Evolutionary conservation across 345 rosid genomes (phyloP).

Genomic region (Crucihimalaya himalaica): DNA sequence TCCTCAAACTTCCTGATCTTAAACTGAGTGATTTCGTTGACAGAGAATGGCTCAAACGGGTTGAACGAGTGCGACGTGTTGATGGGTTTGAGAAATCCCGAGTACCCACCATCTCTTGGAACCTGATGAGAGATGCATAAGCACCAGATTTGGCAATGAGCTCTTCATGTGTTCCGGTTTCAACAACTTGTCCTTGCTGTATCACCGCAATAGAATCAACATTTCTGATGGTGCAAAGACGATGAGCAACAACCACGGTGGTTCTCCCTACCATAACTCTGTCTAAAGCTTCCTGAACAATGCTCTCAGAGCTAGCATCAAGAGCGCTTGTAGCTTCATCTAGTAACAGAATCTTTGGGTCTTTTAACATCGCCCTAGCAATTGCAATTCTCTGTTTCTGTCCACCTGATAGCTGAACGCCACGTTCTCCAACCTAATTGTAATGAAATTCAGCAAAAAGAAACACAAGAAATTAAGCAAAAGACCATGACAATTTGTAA

Average conservation of each 20-base stretch:
- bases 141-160: slow-evolving; percentile 79
- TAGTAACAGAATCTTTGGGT: slow-evolving; percentile 90
- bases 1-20: slow-evolving; percentile 93
- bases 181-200: slow-evolving; percentile 97
- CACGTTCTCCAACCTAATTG: slow-evolving; percentile 91
- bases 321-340: slow-evolving; percentile 99
- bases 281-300: slow-evolving; percentile 97
- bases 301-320: slow-evolving; percentile 96
- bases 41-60: slow-evolving; percentile 84
- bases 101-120: slow-evolving; percentile 93
- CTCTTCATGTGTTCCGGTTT: slow-evolving; percentile 94
- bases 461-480: neutral
- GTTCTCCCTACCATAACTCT: slow-evolving; percentile 98
- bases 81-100: slow-evolving; percentile 90
- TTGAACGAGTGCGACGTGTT: slow-evolving; percentile 78
- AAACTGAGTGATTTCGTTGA: slow-evolving; percentile 94
- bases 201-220: slow-evolving; percentile 94
- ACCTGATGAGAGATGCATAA: slow-evolving; percentile 87
- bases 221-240: slow-evolving; percentile 92
- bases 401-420: slow-evolving; percentile 97
- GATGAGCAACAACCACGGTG: slow-evolving; percentile 95
- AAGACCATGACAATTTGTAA: neutral
- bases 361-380: slow-evolving; percentile 96
- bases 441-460: neutral
- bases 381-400: slow-evolving; percentile 98